A percentile compares a stretch with the other conserved stretches of the same genome.
Conservation (phyloP, 1,284 basidiomycete species). For the Boletellus deceptivus region DNA sequence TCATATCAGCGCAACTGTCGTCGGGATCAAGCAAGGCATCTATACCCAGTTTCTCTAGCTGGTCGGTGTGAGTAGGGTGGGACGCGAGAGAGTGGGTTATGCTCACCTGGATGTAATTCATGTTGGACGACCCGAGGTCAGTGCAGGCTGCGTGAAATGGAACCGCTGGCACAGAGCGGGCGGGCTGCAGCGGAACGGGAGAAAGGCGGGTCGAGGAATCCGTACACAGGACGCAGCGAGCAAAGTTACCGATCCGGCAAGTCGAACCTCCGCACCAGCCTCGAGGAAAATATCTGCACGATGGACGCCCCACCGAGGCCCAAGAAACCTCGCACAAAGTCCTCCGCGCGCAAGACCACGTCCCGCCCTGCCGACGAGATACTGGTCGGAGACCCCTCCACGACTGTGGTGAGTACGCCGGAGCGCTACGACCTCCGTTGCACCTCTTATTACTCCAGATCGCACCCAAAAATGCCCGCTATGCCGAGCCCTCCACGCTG, state of each 20-base stretch:
- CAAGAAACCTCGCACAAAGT: conserved; percentile 54
- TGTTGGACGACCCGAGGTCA: conserved; percentile 9
- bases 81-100: neutral
- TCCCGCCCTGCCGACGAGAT: conserved; percentile 18
- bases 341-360: conserved; percentile 48
- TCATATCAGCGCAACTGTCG: conserved; percentile 7
- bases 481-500: conserved; percentile 60
- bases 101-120: conserved; percentile 36
- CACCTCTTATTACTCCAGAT: conserved; percentile 32
- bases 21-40: neutral
- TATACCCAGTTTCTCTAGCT: conserved; percentile 36
- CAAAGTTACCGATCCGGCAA: conserved; percentile 21
- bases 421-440: neutral
- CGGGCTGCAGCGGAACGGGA: neutral
- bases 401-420: conserved; percentile 16
- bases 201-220: neutral
- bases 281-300: neutral
- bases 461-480: conserved; percentile 52
- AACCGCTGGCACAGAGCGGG: conserved; percentile 1
- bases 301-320: conserved; percentile 45
- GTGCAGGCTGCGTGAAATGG: conserved; percentile 1
- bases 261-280: neutral
- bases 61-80: conserved; percentile 12
- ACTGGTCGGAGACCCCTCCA: conserved; percentile 24
- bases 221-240: no score